Evolutionary conservation across 805 yeast genomes (phyloP).

Genomic region (Wickerhamiella kurtzmanii): DNA sequence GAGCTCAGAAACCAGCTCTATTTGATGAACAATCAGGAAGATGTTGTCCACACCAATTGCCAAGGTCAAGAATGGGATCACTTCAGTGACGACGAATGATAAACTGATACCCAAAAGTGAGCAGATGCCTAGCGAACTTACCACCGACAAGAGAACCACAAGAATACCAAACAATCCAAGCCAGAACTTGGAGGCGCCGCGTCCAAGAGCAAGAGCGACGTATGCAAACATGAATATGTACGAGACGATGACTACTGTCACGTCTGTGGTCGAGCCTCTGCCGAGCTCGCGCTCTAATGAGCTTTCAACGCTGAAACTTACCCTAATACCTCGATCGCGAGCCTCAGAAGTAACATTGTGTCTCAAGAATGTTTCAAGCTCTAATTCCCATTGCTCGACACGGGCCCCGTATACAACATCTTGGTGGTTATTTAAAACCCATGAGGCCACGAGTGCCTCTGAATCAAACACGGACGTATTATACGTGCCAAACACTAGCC

Average conservation of each 20-base stretch:
- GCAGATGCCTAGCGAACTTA: constrained; percentile 71
- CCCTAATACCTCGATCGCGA: constrained; percentile 37
- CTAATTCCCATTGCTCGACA: constrained; percentile 51
- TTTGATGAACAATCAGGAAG: constrained; percentile 71
- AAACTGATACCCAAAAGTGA: constrained; percentile 67
- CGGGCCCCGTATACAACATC: constrained; percentile 23
- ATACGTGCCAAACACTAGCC: constrained; percentile 54
- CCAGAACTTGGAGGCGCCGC: constrained; percentile 51
- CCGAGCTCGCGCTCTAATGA: constrained; percentile 77
- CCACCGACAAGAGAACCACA: constrained; percentile 68
- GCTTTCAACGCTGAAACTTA: constrained; percentile 69
- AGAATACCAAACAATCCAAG: constrained; percentile 75
- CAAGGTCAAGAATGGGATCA: constrained; percentile 79
- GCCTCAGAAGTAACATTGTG: constrained; percentile 34
- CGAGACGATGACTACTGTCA: constrained; percentile 53
- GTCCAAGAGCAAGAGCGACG: constrained; percentile 69
- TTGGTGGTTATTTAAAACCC: constrained; percentile 44
- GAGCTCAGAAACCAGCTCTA: constrained; percentile 39
- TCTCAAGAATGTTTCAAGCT: constrained; percentile 43
- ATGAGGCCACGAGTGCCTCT: constrained; percentile 62
- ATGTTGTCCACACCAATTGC: constrained; percentile 97
- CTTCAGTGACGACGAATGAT: constrained; percentile 89
- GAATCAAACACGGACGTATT: constrained; percentile 32
- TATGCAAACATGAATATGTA: constrained; percentile 78
- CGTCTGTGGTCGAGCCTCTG: constrained; percentile 68